Conservation (phyloP, 768 basidiomycete species). For the Boletus reticuloceps region DNA sequence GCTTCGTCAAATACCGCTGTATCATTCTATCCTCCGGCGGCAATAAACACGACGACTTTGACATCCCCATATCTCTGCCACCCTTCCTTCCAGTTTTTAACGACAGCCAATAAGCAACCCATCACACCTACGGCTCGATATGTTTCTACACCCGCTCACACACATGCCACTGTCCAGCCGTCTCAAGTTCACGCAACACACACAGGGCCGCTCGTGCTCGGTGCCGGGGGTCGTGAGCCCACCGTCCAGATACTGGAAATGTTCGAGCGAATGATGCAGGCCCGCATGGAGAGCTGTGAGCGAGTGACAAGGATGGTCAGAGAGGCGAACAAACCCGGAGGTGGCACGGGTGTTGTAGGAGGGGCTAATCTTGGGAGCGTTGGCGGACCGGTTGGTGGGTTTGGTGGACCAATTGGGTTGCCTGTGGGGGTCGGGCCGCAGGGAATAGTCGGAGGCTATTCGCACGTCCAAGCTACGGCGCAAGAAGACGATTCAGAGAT, state of each 20-base stretch:
- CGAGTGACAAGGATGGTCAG: slow-evolving; percentile 57
- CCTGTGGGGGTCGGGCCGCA: slow-evolving; percentile 21
- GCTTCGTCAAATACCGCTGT: slow-evolving; percentile 15
- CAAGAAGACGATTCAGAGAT: slow-evolving; percentile 12
- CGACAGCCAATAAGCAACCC: slow-evolving; percentile 10
- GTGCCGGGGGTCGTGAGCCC: slow-evolving; percentile 34
- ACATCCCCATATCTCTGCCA: slow-evolving; percentile 33
- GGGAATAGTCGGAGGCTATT: slow-evolving; percentile 16
- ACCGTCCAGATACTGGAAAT: slow-evolving; percentile 58
- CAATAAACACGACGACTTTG: slow-evolving; percentile 29
- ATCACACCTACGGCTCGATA: slow-evolving; percentile 11
- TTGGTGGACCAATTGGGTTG: slow-evolving; percentile 27
- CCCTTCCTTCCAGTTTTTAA: slow-evolving; percentile 27
- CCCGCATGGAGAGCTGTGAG: slow-evolving; percentile 74
- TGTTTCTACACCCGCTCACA: slow-evolving; percentile 10
- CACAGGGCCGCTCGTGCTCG: slow-evolving; percentile 27
- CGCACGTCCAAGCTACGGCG: slow-evolving; percentile 6
- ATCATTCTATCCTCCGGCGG: slow-evolving; percentile 30
- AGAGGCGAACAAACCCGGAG: slow-evolving; percentile 27
- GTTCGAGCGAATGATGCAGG: slow-evolving; percentile 71
- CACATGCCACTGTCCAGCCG: slow-evolving; percentile 6
- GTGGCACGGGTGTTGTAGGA: slow-evolving; percentile 5
- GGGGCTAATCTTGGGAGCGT: slow-evolving; percentile 20
- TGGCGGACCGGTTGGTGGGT: slow-evolving; percentile 29
- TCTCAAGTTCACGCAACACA: slow-evolving; percentile 12